phyloP scores from a whole-genome alignment of 139 green algal species.

The Zygnema cylindricum region DNA sequence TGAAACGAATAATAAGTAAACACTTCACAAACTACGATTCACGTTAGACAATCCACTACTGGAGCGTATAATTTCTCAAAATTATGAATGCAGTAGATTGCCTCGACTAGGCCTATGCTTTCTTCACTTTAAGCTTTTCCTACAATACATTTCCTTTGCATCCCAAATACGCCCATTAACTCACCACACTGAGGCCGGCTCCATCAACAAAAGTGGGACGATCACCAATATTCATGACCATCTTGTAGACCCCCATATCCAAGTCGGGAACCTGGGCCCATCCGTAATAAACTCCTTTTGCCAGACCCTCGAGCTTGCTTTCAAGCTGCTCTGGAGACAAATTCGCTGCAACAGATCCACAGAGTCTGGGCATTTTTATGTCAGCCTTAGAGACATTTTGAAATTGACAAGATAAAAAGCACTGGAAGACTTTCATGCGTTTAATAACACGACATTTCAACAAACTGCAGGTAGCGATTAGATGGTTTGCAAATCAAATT shows the following conservation, averaged over 20 bases:
- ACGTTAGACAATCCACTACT: too few species aligned
- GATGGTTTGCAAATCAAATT: neutral
- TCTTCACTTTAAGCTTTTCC: too few species aligned
- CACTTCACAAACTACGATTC: too few species aligned
- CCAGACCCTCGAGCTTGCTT: slow-evolving; percentile 66
- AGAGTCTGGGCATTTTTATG: too few species aligned
- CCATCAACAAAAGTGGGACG: slow-evolving; percentile 83
- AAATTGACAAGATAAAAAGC: too few species aligned
- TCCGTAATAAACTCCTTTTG: slow-evolving; percentile 90
- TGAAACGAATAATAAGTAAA: too few species aligned
- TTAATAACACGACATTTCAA: slow-evolving; percentile 10
- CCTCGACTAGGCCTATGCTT: too few species aligned
- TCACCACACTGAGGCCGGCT: slow-evolving; percentile 57
- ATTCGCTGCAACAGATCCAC: slow-evolving; percentile 60
- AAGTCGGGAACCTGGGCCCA: slow-evolving; percentile 59
- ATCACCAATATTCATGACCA: slow-evolving; percentile 91
- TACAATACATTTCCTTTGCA: too few species aligned
- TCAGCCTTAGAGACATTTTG: too few species aligned
- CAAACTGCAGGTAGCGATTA: neutral
- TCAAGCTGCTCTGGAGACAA: slow-evolving; percentile 63
- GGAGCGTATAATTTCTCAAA: too few species aligned
- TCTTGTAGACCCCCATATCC: slow-evolving; percentile 73
- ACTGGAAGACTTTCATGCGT: neutral
- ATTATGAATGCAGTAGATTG: too few species aligned
- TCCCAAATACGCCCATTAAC: too few species aligned